Evolutionary conservation across 2,329 filamentous ascomycete genomes (phyloP).

Genomic region (Clonostachys chloroleuca): DNA sequence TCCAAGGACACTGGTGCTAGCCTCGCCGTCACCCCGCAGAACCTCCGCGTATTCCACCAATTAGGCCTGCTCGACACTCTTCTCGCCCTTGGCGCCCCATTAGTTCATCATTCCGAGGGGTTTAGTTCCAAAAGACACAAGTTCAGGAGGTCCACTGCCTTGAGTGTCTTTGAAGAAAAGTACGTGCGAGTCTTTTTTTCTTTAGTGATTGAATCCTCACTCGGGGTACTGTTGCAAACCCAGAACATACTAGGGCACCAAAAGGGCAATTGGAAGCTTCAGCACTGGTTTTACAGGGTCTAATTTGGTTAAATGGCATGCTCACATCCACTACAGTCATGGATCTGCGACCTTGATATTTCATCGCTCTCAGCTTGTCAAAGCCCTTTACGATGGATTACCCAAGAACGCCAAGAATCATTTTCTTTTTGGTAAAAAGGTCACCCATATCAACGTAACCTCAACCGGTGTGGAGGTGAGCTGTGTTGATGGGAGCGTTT

Average conservation of each 20-base stretch:
- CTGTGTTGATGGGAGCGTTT: constrained; percentile 1
- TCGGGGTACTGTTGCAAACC: no score
- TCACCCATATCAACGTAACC: neutral
- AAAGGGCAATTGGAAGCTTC: no score
- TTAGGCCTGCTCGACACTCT: neutral
- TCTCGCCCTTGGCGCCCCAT: neutral
- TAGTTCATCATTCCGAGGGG: neutral
- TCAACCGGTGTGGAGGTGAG: constrained; percentile 1
- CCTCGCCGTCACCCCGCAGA: neutral
- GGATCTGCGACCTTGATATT: neutral
- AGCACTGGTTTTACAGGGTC: neutral
- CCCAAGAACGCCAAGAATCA: neutral
- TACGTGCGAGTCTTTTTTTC: neutral
- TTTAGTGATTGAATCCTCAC: no score
- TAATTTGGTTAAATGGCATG: neutral
- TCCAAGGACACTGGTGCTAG: constrained; percentile 12
- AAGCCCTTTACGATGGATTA: neutral
- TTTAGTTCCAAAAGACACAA: neutral
- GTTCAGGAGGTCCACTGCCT: neutral
- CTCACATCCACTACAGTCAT: neutral
- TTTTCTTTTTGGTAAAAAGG: neutral
- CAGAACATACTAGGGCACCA: no score
- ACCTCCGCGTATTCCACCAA: neutral
- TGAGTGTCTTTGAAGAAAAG: neutral
- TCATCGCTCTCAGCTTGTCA: neutral